These are phyloP conservation scores for Aspergillus diversus DNA, from an alignment of 495 filamentous ascomycete genomes.

Conservation along the genomic window DNA sequence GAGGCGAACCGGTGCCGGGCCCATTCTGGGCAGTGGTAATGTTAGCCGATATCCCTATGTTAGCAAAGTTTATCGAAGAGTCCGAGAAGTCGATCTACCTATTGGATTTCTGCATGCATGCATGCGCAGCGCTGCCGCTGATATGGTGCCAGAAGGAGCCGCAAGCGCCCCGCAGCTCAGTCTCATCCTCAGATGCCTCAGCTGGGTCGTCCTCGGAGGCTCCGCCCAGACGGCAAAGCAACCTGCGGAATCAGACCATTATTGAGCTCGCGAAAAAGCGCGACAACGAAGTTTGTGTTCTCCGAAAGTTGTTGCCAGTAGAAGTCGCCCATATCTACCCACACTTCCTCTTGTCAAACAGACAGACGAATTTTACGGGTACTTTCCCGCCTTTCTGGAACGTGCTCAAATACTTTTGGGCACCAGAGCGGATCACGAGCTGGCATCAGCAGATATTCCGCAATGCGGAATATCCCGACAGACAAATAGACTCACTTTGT, in stretches of 20 bases:
- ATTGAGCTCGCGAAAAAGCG: background rate
- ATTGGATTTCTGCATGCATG: conserved; percentile 15
- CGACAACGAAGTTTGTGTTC: background rate
- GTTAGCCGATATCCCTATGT: conserved; percentile 9
- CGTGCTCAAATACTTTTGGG: conserved; percentile 12
- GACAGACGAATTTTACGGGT: background rate
- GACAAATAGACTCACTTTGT: background rate
- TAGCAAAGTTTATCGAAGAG: conserved; percentile 9
- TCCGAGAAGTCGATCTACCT: conserved; percentile 11
- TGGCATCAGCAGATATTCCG: conserved; percentile 5
- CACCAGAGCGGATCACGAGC: conserved; percentile 1
- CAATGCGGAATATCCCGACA: background rate
- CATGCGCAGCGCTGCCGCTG: conserved; percentile 12
- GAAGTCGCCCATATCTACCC: conserved; percentile 5
- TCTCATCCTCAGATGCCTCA: background rate
- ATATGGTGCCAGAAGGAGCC: conserved; percentile 6
- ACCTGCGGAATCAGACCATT: background rate
- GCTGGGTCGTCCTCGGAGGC: background rate
- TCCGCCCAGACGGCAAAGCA: background rate
- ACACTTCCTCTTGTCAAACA: background rate
- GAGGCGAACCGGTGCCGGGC: conserved; percentile 2
- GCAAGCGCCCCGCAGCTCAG: background rate
- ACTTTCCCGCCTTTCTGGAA: conserved; percentile 10
- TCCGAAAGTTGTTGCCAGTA: background rate
- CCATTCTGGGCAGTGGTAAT: conserved; percentile 17